Base-by-base conservation (phyloP, 148 eudicot species). In the Cornus florida region DNA sequence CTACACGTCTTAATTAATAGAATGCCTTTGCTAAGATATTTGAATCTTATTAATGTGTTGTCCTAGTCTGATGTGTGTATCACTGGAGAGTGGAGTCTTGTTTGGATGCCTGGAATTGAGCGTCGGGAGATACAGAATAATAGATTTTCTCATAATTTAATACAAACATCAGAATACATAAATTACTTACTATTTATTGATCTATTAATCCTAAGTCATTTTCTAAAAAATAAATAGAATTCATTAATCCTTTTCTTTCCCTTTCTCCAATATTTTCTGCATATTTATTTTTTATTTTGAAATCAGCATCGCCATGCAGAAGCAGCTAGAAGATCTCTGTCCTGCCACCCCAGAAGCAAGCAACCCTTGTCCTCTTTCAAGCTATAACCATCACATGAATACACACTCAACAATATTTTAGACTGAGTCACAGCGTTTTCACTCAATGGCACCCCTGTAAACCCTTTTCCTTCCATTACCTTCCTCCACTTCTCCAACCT, bases 261-360 rank as follows among this genome's bases (percentile, higher is more conserved):
- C 75, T 20, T 71, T 56, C 43, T 19, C 46, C 2, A 28, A 28
- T 28, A 28, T 28, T 28, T 28, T 28, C 28, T 28, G 28, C 28
- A 28, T 28, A 28, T 28, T 28, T 28, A 28, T 28, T 28, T 28
- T 28, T 0, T 28, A 28, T 28, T 28, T 28, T 28, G 28, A 28
- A 28, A 28, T 28, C 32, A 84, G 69, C 84, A 85, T 72, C 80
- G 67, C 88, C 88, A 86, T 70, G 88, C 86, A 77, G 83, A 86
- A 57, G 88, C 86, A 60, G 88, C 88, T 38, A 83, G 77, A 75
- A 86, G 71, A 23, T 82, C 67, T 70, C 85, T 86, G 38, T 83
- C 88, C 41, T 83, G 88, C 88, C 88, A 86, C 28, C 88, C 88
- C 78, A 86, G 71, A 41, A 86, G 79, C 82, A 86, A 75, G 72